These are phyloP conservation scores for Alternaria sp. DNA, from an alignment of 2,329 filamentous ascomycete genomes.

Conservation along the genomic window DNA sequence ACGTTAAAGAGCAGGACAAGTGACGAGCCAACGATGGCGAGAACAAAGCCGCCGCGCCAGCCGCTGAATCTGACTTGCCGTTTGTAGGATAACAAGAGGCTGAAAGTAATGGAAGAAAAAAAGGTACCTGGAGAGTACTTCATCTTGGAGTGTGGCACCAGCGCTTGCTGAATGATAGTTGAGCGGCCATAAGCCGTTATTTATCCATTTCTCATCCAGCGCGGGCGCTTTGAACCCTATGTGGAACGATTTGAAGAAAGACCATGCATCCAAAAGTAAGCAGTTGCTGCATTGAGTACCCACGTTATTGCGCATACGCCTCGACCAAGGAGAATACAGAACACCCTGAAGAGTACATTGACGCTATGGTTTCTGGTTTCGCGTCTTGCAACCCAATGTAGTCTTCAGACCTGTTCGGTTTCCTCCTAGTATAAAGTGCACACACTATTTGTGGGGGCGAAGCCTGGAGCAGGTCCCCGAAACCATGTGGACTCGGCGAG, in stretches of 20 bases:
- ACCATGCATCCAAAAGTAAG: rapidly evolving
- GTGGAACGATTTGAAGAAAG: background rate
- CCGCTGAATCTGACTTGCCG: background rate
- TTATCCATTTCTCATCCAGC: too few species aligned
- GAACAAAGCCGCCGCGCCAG: background rate
- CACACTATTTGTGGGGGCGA: background rate
- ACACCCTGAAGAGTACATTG: too few species aligned
- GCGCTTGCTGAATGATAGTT: too few species aligned
- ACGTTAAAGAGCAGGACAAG: rapidly evolving
- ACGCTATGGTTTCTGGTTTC: too few species aligned
- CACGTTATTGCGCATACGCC: too few species aligned
- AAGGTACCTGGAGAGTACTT: background rate
- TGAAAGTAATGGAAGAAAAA: background rate
- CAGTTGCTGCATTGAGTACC: background rate
- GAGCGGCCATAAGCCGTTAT: too few species aligned
- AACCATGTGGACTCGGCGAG: background rate
- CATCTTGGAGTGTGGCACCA: too few species aligned
- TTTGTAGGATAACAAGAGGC: rapidly evolving
- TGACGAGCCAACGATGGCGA: background rate
- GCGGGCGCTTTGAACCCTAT: too few species aligned
- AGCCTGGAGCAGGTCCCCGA: background rate
- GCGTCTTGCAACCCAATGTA: too few species aligned
- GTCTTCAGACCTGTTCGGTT: too few species aligned
- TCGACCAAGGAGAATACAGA: too few species aligned
- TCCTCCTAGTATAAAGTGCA: too few species aligned